Evolutionary conservation across 768 basidiomycete genomes (phyloP), one percentile per base, ranked within the genome.

Genomic region (Pisolithus marmoratus): DNA sequence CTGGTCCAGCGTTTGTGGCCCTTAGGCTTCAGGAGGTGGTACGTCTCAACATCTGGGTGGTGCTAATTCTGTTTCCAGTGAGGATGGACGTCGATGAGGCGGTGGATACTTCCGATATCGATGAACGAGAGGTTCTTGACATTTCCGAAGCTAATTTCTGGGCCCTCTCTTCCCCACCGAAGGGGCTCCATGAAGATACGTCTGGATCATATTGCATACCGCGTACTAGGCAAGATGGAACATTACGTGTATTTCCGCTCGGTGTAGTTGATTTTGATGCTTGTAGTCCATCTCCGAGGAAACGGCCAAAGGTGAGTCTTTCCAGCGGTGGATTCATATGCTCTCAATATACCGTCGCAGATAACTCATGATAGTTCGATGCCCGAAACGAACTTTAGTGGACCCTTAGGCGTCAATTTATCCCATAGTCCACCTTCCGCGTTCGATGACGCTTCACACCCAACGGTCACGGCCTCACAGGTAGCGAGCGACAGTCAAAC

Each of bases 101-200:
- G 45, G 77, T 85, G 14, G 81, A 81, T 59, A 84, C 84, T 17
- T 85, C 83, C 4, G 84, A 86, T 56, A 65, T 70, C 44, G 84
- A 84, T 58, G 84, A 86, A 56, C 72, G 73, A 38, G 79, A 79
- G 58, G 71, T 72, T 42, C 54, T 77, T n/a, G 41, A 52, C 14
- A 48, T 54, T 55, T 51, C 59, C 6, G 53, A 64, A 20, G 43
- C 26, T n/a, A 46, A 55, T 40, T 50, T 29, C 11, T 44, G 48
- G 47, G 2, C 15, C 4, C 17, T 23, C 40, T 41, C 37, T n/a
- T 42, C 52, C 24, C 50, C 49, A 15, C 11, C 31, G 23, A 41
- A 49, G 20, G 37, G 5, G 6, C 20, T 34, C 27, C 9, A 8
- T 23, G 19, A 41, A 4, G 19, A 23, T 22, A 12, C 22, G 15